Evolutionary conservation across 768 basidiomycete species (phyloP), one percentile per base, ranked within the genome.

Genomic region (Amanita rubescens): DNA sequence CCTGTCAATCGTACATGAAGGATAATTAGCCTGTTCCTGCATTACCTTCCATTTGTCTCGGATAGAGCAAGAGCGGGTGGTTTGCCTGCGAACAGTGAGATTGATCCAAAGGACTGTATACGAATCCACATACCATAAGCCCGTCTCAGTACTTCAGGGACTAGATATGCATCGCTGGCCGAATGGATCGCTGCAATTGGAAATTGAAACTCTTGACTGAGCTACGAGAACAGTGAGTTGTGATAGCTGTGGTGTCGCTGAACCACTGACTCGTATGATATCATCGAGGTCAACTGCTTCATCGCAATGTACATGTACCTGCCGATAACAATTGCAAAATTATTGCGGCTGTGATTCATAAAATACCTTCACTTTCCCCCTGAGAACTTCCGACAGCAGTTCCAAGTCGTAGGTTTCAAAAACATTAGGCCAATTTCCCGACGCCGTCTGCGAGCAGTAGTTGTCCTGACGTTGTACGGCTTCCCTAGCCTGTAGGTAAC

Each of bases 201-300:
- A 65, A 90, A 90, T 59, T 84, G 76, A 76, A 91, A 94, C 63
- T 94, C 90, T 61, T 93, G 88, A 30, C 88, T 81, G 33, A 91
- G 74, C 79, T 89, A 57, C 15, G 15, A 30, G 15, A 17, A 49
- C 38, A 71, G 62, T 54, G 45, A 39, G 27, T 11, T 7, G 50
- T 9, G 20, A 24, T 51, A 42, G 11, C 15, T 30, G 5, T 32
- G 10, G 3, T 52, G 30, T 30, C 33, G 11, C 37, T 15, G 33
- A n/a, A 2, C 41, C 12, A 69, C 82, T 32, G 62, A 87, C 87
- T 58, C 87, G 71, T 56, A 87, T 80, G 15, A 90, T 71, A 15
- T 70, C 77, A 62, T 89, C 87, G 14, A 90, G 67, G 64, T 94
- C 91, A 9, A 87, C 84, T 0, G 73, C 72, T 62, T 77, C 75